Evolutionary conservation across 2,329 filamentous ascomycete genomes (phyloP).

Genomic region (Talaromyces sp.): DNA sequence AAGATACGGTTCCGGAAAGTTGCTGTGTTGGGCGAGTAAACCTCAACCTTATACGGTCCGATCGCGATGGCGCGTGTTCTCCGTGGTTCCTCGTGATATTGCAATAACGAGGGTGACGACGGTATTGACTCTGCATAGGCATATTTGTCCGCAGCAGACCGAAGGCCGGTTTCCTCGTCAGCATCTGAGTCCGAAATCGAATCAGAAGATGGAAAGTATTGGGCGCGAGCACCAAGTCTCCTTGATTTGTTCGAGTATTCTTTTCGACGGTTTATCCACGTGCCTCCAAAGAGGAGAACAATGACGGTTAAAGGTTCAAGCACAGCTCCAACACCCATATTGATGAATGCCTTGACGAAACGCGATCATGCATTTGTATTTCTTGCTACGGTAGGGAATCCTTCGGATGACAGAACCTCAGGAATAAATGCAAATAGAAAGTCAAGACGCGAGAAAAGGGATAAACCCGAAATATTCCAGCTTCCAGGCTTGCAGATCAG

Average conservation of each 20-base stretch:
- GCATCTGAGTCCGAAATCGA: background rate
- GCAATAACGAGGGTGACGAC: conserved; percentile 44
- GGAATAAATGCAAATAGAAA: background rate
- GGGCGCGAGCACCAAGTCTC: background rate
- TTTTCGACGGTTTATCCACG: conserved; percentile 57
- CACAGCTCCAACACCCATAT: conserved; percentile 57
- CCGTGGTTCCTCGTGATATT: conserved; percentile 49
- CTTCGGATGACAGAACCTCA: background rate
- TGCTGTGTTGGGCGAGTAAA: conserved; percentile 62
- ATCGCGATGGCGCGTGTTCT: conserved; percentile 51
- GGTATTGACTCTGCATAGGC: conserved; percentile 23
- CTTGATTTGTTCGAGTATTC: background rate
- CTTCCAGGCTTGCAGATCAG: background rate
- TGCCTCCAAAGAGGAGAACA: conserved; percentile 59
- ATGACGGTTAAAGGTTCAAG: conserved; percentile 63
- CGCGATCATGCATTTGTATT: background rate
- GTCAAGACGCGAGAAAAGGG: background rate
- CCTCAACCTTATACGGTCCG: conserved; percentile 46
- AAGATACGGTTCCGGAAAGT: conserved; percentile 60
- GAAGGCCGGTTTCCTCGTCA: conserved; percentile 2
- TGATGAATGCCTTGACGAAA: background rate
- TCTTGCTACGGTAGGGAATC: background rate
- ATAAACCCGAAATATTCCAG: background rate
- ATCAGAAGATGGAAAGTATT: background rate
- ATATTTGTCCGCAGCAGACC: background rate